Evolutionary conservation across 805 yeast species (phyloP).

Genomic region (Suhomyces sp.): DNA sequence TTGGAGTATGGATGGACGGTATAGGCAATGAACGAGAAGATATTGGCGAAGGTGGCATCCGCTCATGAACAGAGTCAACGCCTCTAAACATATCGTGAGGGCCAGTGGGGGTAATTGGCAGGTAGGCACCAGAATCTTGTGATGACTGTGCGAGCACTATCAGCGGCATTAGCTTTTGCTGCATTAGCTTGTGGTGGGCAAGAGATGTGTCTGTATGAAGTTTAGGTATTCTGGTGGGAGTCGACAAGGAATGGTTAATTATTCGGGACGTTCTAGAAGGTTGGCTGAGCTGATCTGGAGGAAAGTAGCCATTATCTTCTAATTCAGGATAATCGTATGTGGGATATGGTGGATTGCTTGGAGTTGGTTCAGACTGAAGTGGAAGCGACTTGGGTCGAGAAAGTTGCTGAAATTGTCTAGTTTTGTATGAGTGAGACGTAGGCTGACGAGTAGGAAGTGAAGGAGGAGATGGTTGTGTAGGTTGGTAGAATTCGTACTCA

Average conservation of each 20-base stretch:
- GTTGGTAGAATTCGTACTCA: slow-evolving; percentile 21
- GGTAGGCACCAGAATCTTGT: background rate
- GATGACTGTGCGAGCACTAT: background rate
- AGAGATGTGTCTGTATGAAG: background rate
- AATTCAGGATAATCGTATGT: slow-evolving; percentile 1
- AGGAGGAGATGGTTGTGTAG: background rate
- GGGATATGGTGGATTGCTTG: slow-evolving; percentile 1
- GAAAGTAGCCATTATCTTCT: background rate
- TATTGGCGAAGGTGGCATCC: slow-evolving; percentile 3
- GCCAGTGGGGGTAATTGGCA: background rate
- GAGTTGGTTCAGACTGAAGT: background rate
- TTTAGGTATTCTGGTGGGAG: slow-evolving; percentile 13
- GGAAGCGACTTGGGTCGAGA: slow-evolving; percentile 7
- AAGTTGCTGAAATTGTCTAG: slow-evolving; percentile 11
- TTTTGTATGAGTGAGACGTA: background rate
- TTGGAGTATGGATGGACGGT: slow-evolving; percentile 14
- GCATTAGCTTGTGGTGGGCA: background rate
- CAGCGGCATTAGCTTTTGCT: background rate
- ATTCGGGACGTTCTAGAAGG: slow-evolving; percentile 1
- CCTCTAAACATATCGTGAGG: background rate
- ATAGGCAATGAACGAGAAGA: slow-evolving; percentile 7
- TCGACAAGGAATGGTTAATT: slow-evolving; percentile 6
- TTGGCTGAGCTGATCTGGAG: background rate
- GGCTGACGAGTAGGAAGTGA: background rate
- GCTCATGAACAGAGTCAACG: background rate